phyloP scores from a whole-genome alignment of 345 rosid genomes.

The Isatis tinctoria region DNA sequence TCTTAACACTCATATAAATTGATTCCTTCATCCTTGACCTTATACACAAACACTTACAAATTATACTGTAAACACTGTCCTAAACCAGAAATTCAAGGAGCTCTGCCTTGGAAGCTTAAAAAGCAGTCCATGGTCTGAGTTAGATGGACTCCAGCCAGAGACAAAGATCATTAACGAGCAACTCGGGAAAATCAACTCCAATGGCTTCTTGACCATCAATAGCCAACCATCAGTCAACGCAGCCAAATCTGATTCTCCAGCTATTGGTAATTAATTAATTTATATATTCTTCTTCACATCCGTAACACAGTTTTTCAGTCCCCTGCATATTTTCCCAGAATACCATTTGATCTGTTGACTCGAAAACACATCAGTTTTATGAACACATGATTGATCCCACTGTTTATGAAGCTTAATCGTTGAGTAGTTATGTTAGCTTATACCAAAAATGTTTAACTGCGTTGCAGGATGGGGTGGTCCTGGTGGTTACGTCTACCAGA shows the following conservation, averaged over 20 bases:
- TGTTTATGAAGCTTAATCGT: neutral
- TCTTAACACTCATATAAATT: neutral
- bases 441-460: neutral
- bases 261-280: constrained; percentile 57
- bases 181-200: constrained; percentile 76
- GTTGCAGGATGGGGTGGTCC: constrained; percentile 95
- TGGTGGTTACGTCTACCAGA: constrained; percentile 94
- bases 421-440: neutral
- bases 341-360: neutral
- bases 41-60: constrained; percentile 11
- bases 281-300: neutral
- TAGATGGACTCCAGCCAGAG: constrained; percentile 92
- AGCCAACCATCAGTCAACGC: constrained; percentile 97
- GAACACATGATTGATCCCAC: neutral
- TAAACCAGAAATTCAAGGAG: constrained; percentile 71
- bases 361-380: neutral
- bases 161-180: constrained; percentile 85
- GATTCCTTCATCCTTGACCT: neutral
- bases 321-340: neutral
- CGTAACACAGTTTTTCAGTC: neutral
- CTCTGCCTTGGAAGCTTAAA: constrained; percentile 77
- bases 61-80: constrained; percentile 9
- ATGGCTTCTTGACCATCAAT: constrained; percentile 88
- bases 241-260: constrained; percentile 71
- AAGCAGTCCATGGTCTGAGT: constrained; percentile 95